Base-by-base conservation (phyloP, 768 basidiomycete genomes). In the Paxillus rubicundulus region DNA sequence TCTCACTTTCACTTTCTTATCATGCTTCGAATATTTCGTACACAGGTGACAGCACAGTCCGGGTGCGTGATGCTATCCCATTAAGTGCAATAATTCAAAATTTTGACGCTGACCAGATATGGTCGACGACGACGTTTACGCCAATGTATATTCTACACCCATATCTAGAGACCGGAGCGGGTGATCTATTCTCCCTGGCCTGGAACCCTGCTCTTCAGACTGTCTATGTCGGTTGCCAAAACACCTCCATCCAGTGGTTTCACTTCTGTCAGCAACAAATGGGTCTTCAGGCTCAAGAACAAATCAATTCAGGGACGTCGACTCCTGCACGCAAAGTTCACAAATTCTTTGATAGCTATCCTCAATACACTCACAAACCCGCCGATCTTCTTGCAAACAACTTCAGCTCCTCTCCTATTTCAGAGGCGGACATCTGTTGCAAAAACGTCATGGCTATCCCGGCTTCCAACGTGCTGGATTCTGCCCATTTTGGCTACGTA, bases 401-500 rank as follows among this genome's bases (percentile, higher is more conserved):
- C 61, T 66, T 73, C 3, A 64, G 61, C 9, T 61, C 55, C 17
- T 70, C 69, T 4, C 66, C 69, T 32, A 64, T 56, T 9, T 72
- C 66, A 73, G 36, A 66, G 14, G 70, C 70, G 49, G 66, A 66
- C 7, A 45, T 59, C 39, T 48, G 17, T 34, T 57, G 41, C 38
- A 50, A 42, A 54, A 65, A 54, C 10, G 41, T 63, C 7, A 64
- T 90, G 27, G 70, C 76, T 46, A 83, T 96, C 18, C 81, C 84
- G 1, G 72, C 80, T 12, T 73, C 72, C 49, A 89, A 92, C 58
- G 86, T 93, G 28, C 75, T 93, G 24, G 85, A 89, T 59, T 89
- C 91, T 1, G 96, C 94, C 3, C 96, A 98, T 69, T 95, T 85
- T 65, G 96, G 96, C 9, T 98, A 98, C 63, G 80, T 98, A 12